Conservation (phyloP, 805 yeast species). For the Candida palmyrensis region DNA sequence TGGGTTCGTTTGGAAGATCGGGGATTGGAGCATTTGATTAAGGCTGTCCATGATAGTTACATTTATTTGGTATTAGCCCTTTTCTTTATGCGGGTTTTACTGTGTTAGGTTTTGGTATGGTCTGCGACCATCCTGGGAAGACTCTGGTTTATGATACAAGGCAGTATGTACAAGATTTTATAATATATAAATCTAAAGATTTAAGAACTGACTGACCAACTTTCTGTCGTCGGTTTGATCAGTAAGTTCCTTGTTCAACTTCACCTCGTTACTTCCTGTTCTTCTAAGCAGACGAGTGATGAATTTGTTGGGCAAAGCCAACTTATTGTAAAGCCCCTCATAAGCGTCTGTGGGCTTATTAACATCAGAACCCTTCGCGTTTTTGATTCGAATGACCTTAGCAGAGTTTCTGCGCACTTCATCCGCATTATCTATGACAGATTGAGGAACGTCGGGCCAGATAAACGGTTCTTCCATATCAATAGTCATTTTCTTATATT, state of each 20-base stretch:
- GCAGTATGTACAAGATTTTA: conserved; percentile 8
- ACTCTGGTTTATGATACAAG: no score
- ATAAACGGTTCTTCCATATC: conserved; percentile 94
- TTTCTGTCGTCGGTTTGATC: conserved; percentile 23
- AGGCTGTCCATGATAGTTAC: no score
- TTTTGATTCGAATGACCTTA: conserved; percentile 47
- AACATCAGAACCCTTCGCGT: conserved; percentile 59
- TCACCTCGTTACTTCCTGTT: conserved; percentile 16
- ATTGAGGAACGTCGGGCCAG: conserved; percentile 71
- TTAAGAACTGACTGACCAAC: conserved; percentile 25
- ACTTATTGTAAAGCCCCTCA: conserved; percentile 60
- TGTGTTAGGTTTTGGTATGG: no score
- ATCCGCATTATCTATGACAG: conserved; percentile 22
- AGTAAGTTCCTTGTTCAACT: conserved; percentile 14
- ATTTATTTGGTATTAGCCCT: conserved; percentile 1
- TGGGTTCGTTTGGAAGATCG: no score
- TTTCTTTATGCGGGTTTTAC: background rate
- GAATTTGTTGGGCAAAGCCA: conserved; percentile 34
- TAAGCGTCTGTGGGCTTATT: conserved; percentile 66
- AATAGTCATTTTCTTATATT: conserved; percentile 91
- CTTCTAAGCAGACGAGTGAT: conserved; percentile 23
- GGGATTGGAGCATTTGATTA: no score
- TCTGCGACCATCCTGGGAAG: no score
- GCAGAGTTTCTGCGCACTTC: conserved; percentile 44
- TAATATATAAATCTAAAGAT: conserved; percentile 14